phyloP scores from a whole-genome alignment of 768 basidiomycete species.

The Pleurotus tuber-regium region DNA sequence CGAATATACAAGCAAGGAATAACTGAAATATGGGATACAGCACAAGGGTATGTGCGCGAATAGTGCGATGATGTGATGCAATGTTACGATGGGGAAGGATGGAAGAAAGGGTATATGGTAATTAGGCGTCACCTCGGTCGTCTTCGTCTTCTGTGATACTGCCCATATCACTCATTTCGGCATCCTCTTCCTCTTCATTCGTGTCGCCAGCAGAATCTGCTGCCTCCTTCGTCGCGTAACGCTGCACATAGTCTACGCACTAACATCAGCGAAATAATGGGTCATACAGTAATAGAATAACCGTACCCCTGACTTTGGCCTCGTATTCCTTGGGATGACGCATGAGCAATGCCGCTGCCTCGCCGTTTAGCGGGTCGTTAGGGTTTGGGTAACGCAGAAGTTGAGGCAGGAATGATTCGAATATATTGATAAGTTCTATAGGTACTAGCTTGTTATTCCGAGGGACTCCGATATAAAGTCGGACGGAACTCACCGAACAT shows the following conservation, averaged over 20 bases:
- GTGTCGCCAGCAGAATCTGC: constrained; percentile 70
- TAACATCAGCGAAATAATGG: neutral
- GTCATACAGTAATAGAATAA: neutral
- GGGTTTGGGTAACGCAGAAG: constrained; percentile 97
- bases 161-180: constrained; percentile 85
- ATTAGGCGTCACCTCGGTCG: neutral
- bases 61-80: too few relatives aligned
- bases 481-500: constrained; percentile 83
- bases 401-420: constrained; percentile 97
- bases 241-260: constrained; percentile 86
- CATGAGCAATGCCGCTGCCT: constrained; percentile 96
- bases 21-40: too few relatives aligned
- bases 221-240: constrained; percentile 89
- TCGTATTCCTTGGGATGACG: constrained; percentile 97
- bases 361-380: constrained; percentile 96
- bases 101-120: constrained; percentile 12
- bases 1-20: too few relatives aligned
- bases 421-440: constrained; percentile 98
- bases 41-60: too few relatives aligned
- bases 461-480: constrained; percentile 1
- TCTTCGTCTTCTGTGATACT: constrained; percentile 72
- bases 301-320: constrained; percentile 84
- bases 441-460: neutral
- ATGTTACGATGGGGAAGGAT: too few relatives aligned
- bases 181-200: constrained; percentile 71